Evolutionary conservation across 23 red algal genomes (phyloP).

Genomic region (Cyanidioschyzon merolae): DNA sequence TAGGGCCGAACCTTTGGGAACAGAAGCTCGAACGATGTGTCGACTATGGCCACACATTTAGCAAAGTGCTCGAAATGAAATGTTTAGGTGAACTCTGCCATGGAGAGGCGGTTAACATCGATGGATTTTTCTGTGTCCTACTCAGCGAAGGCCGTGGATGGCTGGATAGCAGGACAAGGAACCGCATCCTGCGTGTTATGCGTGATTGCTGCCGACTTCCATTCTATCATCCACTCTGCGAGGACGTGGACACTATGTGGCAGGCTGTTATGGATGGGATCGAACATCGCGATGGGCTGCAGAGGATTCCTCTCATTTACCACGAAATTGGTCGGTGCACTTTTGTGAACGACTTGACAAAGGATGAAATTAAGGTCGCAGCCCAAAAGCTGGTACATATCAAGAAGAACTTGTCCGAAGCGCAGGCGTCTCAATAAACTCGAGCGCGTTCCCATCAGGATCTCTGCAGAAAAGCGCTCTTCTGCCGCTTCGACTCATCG

Average conservation of each 20-base stretch:
- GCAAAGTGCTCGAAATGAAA: conserved; percentile 89
- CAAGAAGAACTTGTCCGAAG: background rate
- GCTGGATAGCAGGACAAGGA: conserved; percentile 33
- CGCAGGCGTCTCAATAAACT: conserved; percentile 62
- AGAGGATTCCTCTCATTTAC: conserved; percentile 64
- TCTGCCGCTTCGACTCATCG: conserved; percentile 69
- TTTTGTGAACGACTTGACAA: conserved; percentile 63
- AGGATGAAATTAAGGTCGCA: conserved; percentile 33
- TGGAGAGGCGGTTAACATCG: conserved; percentile 94
- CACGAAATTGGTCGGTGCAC: conserved; percentile 46
- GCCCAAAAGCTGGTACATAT: background rate
- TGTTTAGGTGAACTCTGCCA: conserved; percentile 47
- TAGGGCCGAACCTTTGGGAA: conserved; percentile 96
- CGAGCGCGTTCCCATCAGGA: conserved; percentile 74
- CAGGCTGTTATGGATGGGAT: conserved; percentile 54
- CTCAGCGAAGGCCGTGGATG: conserved; percentile 49
- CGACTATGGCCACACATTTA: conserved; percentile 96
- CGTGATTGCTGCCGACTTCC: conserved; percentile 40
- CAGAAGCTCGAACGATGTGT: conserved; percentile 72
- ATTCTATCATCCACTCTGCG: conserved; percentile 39
- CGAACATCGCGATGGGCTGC: conserved; percentile 79
- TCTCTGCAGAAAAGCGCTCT: conserved; percentile 80
- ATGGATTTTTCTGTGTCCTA: conserved; percentile 92
- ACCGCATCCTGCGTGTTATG: conserved; percentile 72
- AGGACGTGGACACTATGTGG: conserved; percentile 35